Evolutionary conservation across 768 basidiomycete species (phyloP), one percentile per base, ranked within the genome.

Genomic region (Hirschioporus abietinus): DNA sequence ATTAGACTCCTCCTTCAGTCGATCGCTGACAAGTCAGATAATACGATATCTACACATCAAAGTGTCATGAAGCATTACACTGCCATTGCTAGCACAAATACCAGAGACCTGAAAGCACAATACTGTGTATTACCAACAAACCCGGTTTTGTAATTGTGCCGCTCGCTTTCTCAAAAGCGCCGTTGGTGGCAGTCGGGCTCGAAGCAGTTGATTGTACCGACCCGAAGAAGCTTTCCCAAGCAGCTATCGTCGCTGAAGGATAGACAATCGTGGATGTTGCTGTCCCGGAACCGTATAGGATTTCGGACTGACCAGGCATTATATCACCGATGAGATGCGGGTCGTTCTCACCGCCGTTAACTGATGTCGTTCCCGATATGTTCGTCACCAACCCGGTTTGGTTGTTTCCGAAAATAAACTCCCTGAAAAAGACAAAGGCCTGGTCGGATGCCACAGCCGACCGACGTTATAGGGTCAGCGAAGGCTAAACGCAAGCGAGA

Each of bases 321-420:
- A 84, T 72, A 61, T 82, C 80, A 35, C 73, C 78, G 5, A 78
- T 79, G 1, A 88, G 74, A 0, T 79, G 74, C 1, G 81, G 58
- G 71, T 81, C 75, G 27, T 63, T 35, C 71, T 86, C 84, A 8
- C 89, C 90, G 12, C 83, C 84, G 27, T 82, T 67, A 52, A 84
- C 83, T 2, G 72, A 62, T 42, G 70, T 70, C 12, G 68, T 30
- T 42, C 74, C 76, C 0, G 60, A 61, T 61, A 3, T 68, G 12
- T 73, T 71, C 24, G 73, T 76, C 42, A 91, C 85, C 7, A 85
- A 80, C 0, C 89, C 90, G 1, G 86, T 86, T 35, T 76, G 66
- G 74, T 89, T 88, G 65, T 75, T 76, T 3, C 90, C 89, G 58
- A 92, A 77, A 63, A 92, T 78, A 68, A 91, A 92, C 67, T 92